phyloP scores from a whole-genome alignment of 177 flowering plant species.

The Vitis hybrid region DNA sequence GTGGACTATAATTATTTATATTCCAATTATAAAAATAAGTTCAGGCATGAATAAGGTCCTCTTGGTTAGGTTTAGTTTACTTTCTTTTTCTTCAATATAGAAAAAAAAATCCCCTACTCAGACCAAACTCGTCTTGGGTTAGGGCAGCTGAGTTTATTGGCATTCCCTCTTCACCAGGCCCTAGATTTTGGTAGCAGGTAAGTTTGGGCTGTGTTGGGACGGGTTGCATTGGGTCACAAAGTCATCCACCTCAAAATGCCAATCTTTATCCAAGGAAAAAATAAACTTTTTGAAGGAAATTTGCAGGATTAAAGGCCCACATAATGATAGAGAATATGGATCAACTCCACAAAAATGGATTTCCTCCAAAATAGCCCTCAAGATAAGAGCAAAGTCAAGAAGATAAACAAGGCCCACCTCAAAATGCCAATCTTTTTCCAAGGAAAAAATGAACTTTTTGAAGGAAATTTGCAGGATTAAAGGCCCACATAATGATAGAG shows the following conservation, averaged over 20 bases:
- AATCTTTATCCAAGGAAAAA: conserved; percentile 5
- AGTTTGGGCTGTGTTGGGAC: no score
- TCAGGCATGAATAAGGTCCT: no score
- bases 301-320: conserved; percentile 1
- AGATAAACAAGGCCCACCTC: conserved; percentile 23
- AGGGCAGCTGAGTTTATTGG: no score
- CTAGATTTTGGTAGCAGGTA: no score
- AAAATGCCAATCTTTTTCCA: conserved; percentile 15
- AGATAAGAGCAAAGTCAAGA: conserved; percentile 23
- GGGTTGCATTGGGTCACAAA: neutral
- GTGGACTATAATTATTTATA: no score
- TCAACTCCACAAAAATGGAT: conserved; percentile 18
- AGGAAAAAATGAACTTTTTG: conserved; percentile 5
- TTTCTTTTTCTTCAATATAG: no score
- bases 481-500: neutral
- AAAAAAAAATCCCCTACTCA: no score
- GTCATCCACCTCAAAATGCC: conserved; percentile 21
- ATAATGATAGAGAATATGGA: neutral
- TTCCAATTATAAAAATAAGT: no score
- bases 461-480: conserved; percentile 6
- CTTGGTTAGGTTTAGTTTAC: no score
- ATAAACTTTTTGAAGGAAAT: conserved; percentile 8
- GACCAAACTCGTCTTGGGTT: no score
- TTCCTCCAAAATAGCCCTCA: conserved; percentile 6
- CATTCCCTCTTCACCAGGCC: no score